phyloP scores from a whole-genome alignment of 805 yeast genomes.

The Zygotorulaspora danielsina region DNA sequence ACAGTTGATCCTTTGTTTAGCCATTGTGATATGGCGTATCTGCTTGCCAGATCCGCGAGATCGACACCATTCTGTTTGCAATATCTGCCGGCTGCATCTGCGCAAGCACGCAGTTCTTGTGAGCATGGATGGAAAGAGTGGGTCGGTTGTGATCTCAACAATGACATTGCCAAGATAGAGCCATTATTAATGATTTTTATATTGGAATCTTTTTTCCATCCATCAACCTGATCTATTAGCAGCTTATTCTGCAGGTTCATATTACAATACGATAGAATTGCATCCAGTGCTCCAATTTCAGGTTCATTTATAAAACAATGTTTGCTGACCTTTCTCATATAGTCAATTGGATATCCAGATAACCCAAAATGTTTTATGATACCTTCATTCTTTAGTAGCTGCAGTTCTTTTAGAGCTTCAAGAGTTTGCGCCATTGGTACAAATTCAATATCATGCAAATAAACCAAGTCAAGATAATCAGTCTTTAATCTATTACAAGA shows the following conservation, averaged over 20 bases:
- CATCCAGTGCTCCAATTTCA: conserved; percentile 63
- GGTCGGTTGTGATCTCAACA: conserved; percentile 63
- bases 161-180: conserved; percentile 83
- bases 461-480: conserved; percentile 70
- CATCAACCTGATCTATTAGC: conserved; percentile 45
- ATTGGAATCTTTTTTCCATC: conserved; percentile 49
- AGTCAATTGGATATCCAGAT: conserved; percentile 82
- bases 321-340: conserved; percentile 51
- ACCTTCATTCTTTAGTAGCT: conserved; percentile 59
- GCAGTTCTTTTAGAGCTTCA: conserved; percentile 61
- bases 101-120: conserved; percentile 45
- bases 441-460: conserved; percentile 88
- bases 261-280: conserved; percentile 72
- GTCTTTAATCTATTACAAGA: conserved; percentile 66
- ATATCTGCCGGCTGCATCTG: conserved; percentile 42
- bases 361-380: conserved; percentile 63
- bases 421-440: conserved; percentile 50
- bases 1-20: conserved; percentile 56
- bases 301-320: conserved; percentile 33
- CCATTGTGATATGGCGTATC: conserved; percentile 70
- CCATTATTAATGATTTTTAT: conserved; percentile 67
- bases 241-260: conserved; percentile 73
- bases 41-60: conserved; percentile 74
- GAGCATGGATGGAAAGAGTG: conserved; percentile 80
- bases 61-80: conserved; percentile 49